Percentiles rank a stretch among this genome's conserved stretches.
These are phyloP conservation scores for Termitomyces sp. DNA, from an alignment of 768 basidiomycete species.

Conservation along the genomic window DNA sequence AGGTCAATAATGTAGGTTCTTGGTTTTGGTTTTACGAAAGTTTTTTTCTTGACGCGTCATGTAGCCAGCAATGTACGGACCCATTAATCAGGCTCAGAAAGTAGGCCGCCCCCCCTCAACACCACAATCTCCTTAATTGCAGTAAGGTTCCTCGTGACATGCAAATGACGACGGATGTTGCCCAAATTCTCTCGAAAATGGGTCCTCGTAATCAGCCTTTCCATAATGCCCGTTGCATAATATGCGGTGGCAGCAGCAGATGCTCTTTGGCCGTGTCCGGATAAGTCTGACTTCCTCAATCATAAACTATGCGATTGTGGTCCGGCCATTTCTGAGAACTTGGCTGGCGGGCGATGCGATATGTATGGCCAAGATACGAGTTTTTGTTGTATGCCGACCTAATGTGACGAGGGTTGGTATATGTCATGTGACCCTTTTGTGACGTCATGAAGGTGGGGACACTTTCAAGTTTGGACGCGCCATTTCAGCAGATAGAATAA, in stretches of 20 bases:
- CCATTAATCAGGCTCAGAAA: slow-evolving; percentile 10
- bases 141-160: background rate
- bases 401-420: no score
- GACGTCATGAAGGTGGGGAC: no score
- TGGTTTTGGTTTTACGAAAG: no score
- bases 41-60: background rate
- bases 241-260: slow-evolving; percentile 2
- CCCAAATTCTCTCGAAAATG: slow-evolving; percentile 21
- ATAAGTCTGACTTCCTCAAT: slow-evolving; percentile 22
- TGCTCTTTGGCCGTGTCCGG: slow-evolving; percentile 20
- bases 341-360: background rate
- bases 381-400: no score
- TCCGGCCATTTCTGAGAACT: background rate
- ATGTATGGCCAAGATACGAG: no score
- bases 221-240: slow-evolving; percentile 6
- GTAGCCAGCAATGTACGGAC: slow-evolving; percentile 11
- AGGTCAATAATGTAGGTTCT: slow-evolving; percentile 8
- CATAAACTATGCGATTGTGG: slow-evolving; percentile 21
- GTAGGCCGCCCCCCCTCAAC: slow-evolving; percentile 2
- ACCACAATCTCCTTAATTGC: background rate
- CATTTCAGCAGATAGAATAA: no score
- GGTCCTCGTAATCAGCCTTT: slow-evolving; percentile 13
- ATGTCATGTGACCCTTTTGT: no score
- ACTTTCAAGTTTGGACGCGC: no score
- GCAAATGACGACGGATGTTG: slow-evolving; percentile 19